Evolutionary conservation across 306 rosid species (phyloP), one percentile per base, ranked within the genome.

Genomic region (Sindora glabra): DNA sequence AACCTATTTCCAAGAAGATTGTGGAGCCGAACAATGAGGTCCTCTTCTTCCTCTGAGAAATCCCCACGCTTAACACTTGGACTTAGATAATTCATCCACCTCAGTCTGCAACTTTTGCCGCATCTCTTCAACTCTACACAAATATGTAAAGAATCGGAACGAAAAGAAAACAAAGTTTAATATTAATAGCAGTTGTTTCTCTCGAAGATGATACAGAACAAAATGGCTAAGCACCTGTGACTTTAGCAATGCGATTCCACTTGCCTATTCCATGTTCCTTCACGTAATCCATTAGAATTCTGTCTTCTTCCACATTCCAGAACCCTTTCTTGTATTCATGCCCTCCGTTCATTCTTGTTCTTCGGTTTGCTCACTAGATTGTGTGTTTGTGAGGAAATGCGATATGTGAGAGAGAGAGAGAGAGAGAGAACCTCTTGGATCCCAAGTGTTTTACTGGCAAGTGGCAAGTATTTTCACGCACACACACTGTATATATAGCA

Each of bases 61-160:
- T 70, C 68, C 5, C 82, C 85, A 4, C 70, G 76, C 77, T 81
- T 84, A 15, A 84, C 78, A 26, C 18, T 57, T 9, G 90, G 87
- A 71, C 82, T 71, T 2, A 78, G 78, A 64, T 83, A 83, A 36
- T 80, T 83, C 68, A 77, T 72, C 90, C 86, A 83, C 66, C 90
- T 74, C 18, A 84, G 17, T 48, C 87, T 75, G 65, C 87, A 84
- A 76, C 84, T 84, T 64, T 81, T 84, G 16, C 84, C 87, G 9
- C 84, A 58, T 53, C 87, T 78, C 78, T 67, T 81, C 87, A 84
- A 73, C 12, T 77, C 86, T 83, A 32, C 48, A 62, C 22, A 16
- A 6, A 30, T 1, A 33, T 1, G 1, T 1, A 37, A 30, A 30
- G 36, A 10, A 30, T 10, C 3, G 8, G 36, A 30, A 30, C 1